A percentile compares a stretch with the other conserved stretches of the same genome.
Evolutionary conservation across 2,329 filamentous ascomycete genomes (phyloP).

Genomic region (Fusarium circinatum): DNA sequence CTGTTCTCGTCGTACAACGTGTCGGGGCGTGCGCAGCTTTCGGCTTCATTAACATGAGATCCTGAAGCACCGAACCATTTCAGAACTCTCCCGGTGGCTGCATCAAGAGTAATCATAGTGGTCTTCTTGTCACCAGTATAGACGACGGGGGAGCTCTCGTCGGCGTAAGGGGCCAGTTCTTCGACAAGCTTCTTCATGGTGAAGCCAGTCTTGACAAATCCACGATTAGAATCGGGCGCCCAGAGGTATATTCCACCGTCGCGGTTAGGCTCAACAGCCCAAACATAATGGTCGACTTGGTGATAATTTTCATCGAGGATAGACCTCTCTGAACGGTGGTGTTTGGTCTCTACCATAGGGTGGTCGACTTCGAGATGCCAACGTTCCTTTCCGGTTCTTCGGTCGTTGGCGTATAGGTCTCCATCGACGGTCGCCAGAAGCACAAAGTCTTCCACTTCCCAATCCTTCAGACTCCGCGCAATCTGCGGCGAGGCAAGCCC

Average conservation of each 20-base stretch:
- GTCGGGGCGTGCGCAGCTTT: conserved; percentile 79
- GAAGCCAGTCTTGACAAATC: conserved; percentile 73
- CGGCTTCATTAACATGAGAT: conserved; percentile 72
- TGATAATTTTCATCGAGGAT: conserved; percentile 67
- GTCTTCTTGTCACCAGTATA: conserved; percentile 95
- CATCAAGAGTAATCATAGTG: conserved; percentile 88
- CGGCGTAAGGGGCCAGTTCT: conserved; percentile 79
- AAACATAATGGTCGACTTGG: conserved; percentile 85
- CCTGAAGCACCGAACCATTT: conserved; percentile 85
- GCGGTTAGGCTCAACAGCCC: conserved; percentile 92
- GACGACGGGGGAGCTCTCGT: conserved; percentile 79
- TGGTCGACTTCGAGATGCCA: conserved; percentile 88
- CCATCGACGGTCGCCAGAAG: conserved; percentile 99
- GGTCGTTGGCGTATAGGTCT: conserved; percentile 90
- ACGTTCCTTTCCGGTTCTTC: conserved; percentile 82
- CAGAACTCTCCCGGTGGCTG: conserved; percentile 81
- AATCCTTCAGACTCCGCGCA: conserved; percentile 98
- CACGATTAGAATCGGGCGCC: conserved; percentile 69
- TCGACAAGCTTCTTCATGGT: conserved; percentile 92
- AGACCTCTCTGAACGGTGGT: conserved; percentile 77
- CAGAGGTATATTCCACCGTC: conserved; percentile 91
- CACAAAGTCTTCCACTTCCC: conserved; percentile 99
- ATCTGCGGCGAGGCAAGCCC: conserved; percentile 83
- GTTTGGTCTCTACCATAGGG: conserved; percentile 90
- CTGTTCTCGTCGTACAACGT: conserved; percentile 72